phyloP scores from a whole-genome alignment of 1,139 yeast genomes.

The Keqinozyma sinolaborantium region DNA sequence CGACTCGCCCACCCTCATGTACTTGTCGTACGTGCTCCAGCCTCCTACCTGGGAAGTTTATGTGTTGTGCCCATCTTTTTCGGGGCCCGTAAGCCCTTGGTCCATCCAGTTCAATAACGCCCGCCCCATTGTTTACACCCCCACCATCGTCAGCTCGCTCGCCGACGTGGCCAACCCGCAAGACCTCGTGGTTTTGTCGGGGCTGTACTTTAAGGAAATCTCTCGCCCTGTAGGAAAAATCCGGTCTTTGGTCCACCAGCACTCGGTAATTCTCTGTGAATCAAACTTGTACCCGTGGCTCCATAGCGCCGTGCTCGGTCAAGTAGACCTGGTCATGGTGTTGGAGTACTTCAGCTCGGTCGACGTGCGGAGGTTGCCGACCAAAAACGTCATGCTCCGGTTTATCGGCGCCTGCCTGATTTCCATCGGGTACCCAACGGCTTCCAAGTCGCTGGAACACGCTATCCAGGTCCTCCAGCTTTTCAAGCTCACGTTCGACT shows the following conservation, averaged over 20 bases:
- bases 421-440: conserved; percentile 2
- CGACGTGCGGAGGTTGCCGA: conserved; percentile 13
- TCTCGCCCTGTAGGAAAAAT: no score
- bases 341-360: conserved; percentile 12
- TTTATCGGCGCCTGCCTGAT: conserved; percentile 2
- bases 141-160: neutral
- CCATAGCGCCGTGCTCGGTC: conserved; percentile 6
- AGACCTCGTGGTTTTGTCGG: conserved; percentile 2
- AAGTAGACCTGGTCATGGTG: conserved; percentile 7
- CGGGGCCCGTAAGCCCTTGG: conserved; percentile 1
- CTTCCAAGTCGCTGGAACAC: conserved; percentile 1
- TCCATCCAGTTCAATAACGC: conserved; percentile 1
- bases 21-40: conserved; percentile 9
- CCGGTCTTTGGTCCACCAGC: conserved; percentile 3
- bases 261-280: conserved; percentile 13
- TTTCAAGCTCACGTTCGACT: conserved; percentile 1
- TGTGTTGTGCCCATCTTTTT: neutral
- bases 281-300: conserved; percentile 14
- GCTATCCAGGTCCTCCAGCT: neutral
- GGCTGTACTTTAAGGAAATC: conserved; percentile 2
- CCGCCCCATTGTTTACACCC: conserved; percentile 1
- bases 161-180: conserved; percentile 3
- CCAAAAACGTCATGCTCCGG: conserved; percentile 6
- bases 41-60: conserved; percentile 6
- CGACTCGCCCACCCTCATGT: conserved; percentile 12